These are phyloP conservation scores for Cutaneotrichosporon daszewskae DNA, from an alignment of 1,284 basidiomycete genomes.

Conservation along the genomic window DNA sequence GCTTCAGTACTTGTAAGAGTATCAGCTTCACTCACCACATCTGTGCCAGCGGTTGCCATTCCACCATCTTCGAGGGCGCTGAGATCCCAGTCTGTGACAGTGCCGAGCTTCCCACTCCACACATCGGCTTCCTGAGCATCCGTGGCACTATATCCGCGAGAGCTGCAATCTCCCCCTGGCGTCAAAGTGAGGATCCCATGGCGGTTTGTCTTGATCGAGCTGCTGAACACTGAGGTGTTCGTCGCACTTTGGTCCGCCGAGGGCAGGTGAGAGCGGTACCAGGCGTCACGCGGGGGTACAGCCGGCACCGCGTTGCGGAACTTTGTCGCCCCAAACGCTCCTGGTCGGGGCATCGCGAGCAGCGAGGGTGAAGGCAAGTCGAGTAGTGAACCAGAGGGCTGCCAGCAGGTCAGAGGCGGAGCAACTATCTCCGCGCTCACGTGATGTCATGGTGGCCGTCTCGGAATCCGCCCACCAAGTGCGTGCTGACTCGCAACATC, in stretches of 20 bases:
- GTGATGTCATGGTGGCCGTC: too few species aligned
- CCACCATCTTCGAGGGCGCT: constrained; percentile 29
- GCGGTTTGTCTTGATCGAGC: constrained; percentile 34
- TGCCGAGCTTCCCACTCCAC: constrained; percentile 26
- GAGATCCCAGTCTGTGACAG: constrained; percentile 41
- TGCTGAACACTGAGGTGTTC: constrained; percentile 22
- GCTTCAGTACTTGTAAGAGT: background rate
- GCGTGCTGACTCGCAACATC: too few species aligned
- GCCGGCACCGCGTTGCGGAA: constrained; percentile 36
- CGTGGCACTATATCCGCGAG: constrained; percentile 18
- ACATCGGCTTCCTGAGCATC: constrained; percentile 11
- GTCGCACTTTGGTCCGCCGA: constrained; percentile 3
- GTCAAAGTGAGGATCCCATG: constrained; percentile 33
- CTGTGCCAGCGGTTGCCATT: constrained; percentile 28
- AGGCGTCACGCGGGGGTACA: constrained; percentile 26
- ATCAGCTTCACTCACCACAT: constrained; percentile 6
- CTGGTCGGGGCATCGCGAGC: constrained; percentile 20
- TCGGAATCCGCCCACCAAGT: too few species aligned
- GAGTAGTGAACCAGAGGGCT: too few species aligned
- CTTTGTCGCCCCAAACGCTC: constrained; percentile 42
- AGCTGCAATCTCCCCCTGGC: constrained; percentile 28
- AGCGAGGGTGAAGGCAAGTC: background rate
- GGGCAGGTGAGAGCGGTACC: constrained; percentile 29
- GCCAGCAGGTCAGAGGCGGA: too few species aligned
- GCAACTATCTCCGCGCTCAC: too few species aligned